Conservation (phyloP, 371 early-diverging fungal genomes). For the Rhizopus stolonifer region DNA sequence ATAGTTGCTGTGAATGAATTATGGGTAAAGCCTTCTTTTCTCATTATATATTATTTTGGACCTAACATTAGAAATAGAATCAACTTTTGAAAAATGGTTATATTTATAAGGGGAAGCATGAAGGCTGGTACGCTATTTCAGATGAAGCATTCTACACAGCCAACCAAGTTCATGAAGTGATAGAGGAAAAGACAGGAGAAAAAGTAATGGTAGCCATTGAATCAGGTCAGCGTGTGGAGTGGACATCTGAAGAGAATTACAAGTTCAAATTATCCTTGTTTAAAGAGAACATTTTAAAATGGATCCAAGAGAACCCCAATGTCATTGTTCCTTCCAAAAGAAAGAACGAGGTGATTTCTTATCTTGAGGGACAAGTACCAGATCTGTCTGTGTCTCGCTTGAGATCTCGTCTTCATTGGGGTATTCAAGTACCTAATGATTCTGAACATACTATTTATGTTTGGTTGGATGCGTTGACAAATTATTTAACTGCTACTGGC, state of each 20-base stretch:
- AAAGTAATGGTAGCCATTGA: slow-evolving; percentile 68
- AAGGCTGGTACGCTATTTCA: slow-evolving; percentile 95
- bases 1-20: slow-evolving; percentile 65
- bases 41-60: too few relatives aligned
- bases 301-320: slow-evolving; percentile 63
- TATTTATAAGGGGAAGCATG: slow-evolving; percentile 89
- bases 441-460: slow-evolving; percentile 91
- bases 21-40: slow-evolving; percentile 79
- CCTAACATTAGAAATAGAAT: slow-evolving; percentile 57
- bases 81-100: slow-evolving; percentile 67
- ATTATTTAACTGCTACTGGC: slow-evolving; percentile 87
- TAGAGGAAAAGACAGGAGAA: slow-evolving; percentile 58
- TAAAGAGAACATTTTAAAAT: slow-evolving; percentile 56
- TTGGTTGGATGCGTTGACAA: slow-evolving; percentile 95
- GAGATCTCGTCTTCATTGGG: slow-evolving; percentile 82
- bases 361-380: slow-evolving; percentile 49
- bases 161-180: slow-evolving; percentile 70
- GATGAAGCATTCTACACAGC: slow-evolving; percentile 92
- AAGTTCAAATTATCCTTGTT: slow-evolving; percentile 81
- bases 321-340: slow-evolving; percentile 67
- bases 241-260: slow-evolving; percentile 92
- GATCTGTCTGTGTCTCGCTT: slow-evolving; percentile 92
- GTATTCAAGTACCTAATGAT: slow-evolving; percentile 91
- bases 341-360: slow-evolving; percentile 60
- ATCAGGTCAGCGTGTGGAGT: slow-evolving; percentile 84